A percentile compares a stretch with the other conserved stretches of the same genome.
These are phyloP conservation scores for Leccinum truebloodii DNA, from an alignment of 768 basidiomycete genomes.

Conservation along the genomic window DNA sequence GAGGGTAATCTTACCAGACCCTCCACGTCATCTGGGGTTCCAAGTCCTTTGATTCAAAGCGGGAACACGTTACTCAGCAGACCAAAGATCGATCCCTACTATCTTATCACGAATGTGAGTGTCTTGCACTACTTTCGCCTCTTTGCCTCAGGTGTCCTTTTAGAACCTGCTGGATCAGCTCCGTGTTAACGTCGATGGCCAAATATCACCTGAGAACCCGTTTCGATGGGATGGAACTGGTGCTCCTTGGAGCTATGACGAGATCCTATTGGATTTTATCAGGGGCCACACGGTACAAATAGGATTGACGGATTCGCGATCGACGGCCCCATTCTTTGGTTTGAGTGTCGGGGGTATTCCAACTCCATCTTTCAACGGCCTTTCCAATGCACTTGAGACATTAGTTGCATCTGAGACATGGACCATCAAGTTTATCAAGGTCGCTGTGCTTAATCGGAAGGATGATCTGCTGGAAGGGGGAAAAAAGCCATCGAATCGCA, in stretches of 20 bases:
- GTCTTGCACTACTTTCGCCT: neutral
- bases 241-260: constrained; percentile 66
- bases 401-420: constrained; percentile 36
- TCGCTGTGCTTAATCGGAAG: constrained; percentile 80
- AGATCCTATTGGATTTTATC: constrained; percentile 64
- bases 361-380: constrained; percentile 29
- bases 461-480: constrained; percentile 77
- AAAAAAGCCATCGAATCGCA: constrained; percentile 71
- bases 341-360: constrained; percentile 39
- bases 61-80: constrained; percentile 50
- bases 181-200: constrained; percentile 61
- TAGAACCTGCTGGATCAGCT: constrained; percentile 70
- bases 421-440: constrained; percentile 73
- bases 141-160: constrained; percentile 10
- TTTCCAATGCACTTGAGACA: constrained; percentile 30
- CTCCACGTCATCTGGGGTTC: constrained; percentile 35
- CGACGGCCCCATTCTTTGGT: constrained; percentile 42
- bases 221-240: constrained; percentile 67
- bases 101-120: constrained; percentile 79
- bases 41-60: constrained; percentile 32
- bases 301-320: constrained; percentile 42
- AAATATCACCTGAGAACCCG: constrained; percentile 62
- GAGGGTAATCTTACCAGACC: constrained; percentile 45
- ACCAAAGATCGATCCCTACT: constrained; percentile 87
- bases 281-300: constrained; percentile 61